phyloP scores from a whole-genome alignment of 1,284 basidiomycete genomes.

The Cryptococcus wingfieldii region DNA sequence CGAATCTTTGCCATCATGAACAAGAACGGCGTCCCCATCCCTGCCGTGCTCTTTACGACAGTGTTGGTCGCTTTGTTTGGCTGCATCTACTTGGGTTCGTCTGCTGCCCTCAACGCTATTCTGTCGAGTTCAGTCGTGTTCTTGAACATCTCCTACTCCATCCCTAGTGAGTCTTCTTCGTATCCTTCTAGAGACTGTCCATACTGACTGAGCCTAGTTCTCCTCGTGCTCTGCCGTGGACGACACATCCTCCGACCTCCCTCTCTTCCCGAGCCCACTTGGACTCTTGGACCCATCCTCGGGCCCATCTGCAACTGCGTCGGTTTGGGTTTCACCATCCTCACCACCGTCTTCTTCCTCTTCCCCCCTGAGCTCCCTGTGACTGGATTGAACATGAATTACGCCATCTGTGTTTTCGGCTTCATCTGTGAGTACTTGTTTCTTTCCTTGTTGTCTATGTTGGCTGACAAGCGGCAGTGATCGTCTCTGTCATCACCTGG shows the following conservation, averaged over 20 bases:
- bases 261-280: conserved; percentile 31
- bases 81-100: conserved; percentile 58
- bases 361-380: conserved; percentile 52
- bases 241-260: conserved; percentile 41
- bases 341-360: conserved; percentile 53
- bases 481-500: conserved; percentile 44
- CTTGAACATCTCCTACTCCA: conserved; percentile 50
- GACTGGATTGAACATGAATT: conserved; percentile 50
- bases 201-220: conserved; percentile 19
- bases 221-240: conserved; percentile 48
- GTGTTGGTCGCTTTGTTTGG: conserved; percentile 49
- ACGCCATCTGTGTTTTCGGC: conserved; percentile 44
- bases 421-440: conserved; percentile 23
- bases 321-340: conserved; percentile 46
- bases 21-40: conserved; percentile 54
- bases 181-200: background rate
- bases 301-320: conserved; percentile 46
- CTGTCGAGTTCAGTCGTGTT: conserved; percentile 49
- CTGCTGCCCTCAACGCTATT: conserved; percentile 53
- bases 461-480: conserved; percentile 11
- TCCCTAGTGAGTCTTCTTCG: conserved; percentile 28
- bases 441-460: background rate
- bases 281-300: conserved; percentile 36
- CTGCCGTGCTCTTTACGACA: conserved; percentile 60
- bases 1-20: conserved; percentile 55